These are phyloP conservation scores for Aureobasidium subglaciale DNA, from an alignment of 2,329 filamentous ascomycete genomes.

Conservation along the genomic window DNA sequence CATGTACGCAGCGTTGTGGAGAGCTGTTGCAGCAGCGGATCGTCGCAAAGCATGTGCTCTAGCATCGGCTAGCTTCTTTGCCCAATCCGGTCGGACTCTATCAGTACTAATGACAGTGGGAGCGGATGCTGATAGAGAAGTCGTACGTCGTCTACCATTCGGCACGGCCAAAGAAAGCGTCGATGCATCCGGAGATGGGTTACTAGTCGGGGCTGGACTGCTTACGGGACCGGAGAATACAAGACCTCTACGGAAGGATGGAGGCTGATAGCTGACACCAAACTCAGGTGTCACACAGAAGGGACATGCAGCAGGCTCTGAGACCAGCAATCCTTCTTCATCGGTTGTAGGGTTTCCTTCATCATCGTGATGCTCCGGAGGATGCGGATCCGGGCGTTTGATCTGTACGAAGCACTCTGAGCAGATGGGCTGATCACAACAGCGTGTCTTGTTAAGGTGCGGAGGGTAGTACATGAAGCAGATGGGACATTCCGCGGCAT, in stretches of 20 bases:
- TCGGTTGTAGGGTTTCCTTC: conserved; percentile 33
- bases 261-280: conserved; percentile 88
- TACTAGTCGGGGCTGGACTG: conserved; percentile 43
- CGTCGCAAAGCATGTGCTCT: conserved; percentile 77
- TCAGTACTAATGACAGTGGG: conserved; percentile 89
- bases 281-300: conserved; percentile 95
- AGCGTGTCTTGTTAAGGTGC: conserved; percentile 87
- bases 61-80: conserved; percentile 77
- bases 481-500: conserved; percentile 84
- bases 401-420: conserved; percentile 99
- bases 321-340: conserved; percentile 63
- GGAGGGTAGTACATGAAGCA: conserved; percentile 95
- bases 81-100: conserved; percentile 87
- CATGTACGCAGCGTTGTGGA: conserved; percentile 91
- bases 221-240: conserved; percentile 46
- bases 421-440: conserved; percentile 93
- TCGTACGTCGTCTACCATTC: conserved; percentile 50
- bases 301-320: conserved; percentile 84
- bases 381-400: conserved; percentile 84
- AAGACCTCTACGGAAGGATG: conserved; percentile 79
- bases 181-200: conserved; percentile 73
- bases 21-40: conserved; percentile 84
- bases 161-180: conserved; percentile 61
- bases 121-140: conserved; percentile 71
- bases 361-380: conserved; percentile 64